These are phyloP conservation scores for Paxillus involutus DNA, from an alignment of 768 basidiomycete genomes.

Conservation along the genomic window DNA sequence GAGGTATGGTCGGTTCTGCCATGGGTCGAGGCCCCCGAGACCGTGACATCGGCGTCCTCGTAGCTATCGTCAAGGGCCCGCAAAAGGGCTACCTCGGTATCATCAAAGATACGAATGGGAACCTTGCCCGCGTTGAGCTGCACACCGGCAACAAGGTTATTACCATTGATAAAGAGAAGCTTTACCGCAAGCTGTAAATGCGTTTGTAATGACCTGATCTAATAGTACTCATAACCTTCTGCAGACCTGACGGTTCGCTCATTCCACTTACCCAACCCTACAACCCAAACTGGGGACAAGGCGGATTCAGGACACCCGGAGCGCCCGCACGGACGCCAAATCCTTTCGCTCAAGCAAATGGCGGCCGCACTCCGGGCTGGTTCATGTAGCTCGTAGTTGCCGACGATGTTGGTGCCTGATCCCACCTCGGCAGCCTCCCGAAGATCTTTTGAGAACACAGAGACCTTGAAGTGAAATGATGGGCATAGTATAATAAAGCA, in stretches of 20 bases:
- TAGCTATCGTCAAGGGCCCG: constrained; percentile 82
- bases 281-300: constrained; percentile 16
- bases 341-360: constrained; percentile 34
- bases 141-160: constrained; percentile 86
- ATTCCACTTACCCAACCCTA: constrained; percentile 46
- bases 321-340: constrained; percentile 47
- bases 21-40: constrained; percentile 83
- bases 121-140: constrained; percentile 86
- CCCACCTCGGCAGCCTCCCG: constrained; percentile 97
- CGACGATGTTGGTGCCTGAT: constrained; percentile 84
- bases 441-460: constrained; percentile 95
- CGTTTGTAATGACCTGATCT: not conserved
- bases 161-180: constrained; percentile 78
- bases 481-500: not conserved
- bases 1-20: constrained; percentile 81
- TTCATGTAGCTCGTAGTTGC: constrained; percentile 91
- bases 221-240: constrained; percentile 9
- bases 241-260: constrained; percentile 58
- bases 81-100: constrained; percentile 90
- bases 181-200: constrained; percentile 71
- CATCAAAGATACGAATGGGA: constrained; percentile 94
- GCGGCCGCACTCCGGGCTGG: constrained; percentile 2
- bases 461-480: constrained; percentile 55
- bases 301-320: constrained; percentile 34
- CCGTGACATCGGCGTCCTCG: constrained; percentile 74